These are phyloP conservation scores for Talaromyces nanjingensis DNA, from an alignment of 495 filamentous ascomycete species.

Conservation along the genomic window DNA sequence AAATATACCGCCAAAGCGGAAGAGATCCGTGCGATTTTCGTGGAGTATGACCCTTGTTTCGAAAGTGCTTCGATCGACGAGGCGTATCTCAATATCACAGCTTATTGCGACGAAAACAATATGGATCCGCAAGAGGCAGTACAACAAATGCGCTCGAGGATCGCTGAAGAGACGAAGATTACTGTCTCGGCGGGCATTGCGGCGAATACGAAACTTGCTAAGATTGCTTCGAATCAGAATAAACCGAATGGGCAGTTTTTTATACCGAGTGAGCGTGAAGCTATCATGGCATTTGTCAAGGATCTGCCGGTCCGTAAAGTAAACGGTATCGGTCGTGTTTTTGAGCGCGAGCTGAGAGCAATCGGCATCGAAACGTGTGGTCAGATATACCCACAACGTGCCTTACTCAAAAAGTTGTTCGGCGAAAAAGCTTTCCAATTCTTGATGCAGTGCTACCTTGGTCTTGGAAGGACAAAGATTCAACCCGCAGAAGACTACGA, in stretches of 20 bases:
- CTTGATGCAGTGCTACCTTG: constrained; percentile 75
- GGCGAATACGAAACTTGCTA: constrained; percentile 86
- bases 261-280: constrained; percentile 59
- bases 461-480: constrained; percentile 80
- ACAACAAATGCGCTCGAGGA: constrained; percentile 64
- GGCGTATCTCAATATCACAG: constrained; percentile 91
- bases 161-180: constrained; percentile 71
- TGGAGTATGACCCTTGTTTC: constrained; percentile 80
- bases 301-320: constrained; percentile 80
- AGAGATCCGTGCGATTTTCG: constrained; percentile 77
- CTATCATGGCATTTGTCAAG: constrained; percentile 80
- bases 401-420: constrained; percentile 68
- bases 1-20: constrained; percentile 89
- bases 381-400: constrained; percentile 73
- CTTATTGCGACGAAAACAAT: constrained; percentile 66
- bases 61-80: constrained; percentile 94
- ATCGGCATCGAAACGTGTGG: constrained; percentile 86
- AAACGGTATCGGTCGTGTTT: constrained; percentile 87
- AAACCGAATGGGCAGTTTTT: constrained; percentile 93
- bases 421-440: constrained; percentile 89
- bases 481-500: constrained; percentile 86
- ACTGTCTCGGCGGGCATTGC: constrained; percentile 94
- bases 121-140: constrained; percentile 68
- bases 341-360: constrained; percentile 85
- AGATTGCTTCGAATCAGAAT: constrained; percentile 90